These are phyloP conservation scores for Fomitopsis serialis DNA, from an alignment of 768 basidiomycete genomes.

Conservation along the genomic window DNA sequence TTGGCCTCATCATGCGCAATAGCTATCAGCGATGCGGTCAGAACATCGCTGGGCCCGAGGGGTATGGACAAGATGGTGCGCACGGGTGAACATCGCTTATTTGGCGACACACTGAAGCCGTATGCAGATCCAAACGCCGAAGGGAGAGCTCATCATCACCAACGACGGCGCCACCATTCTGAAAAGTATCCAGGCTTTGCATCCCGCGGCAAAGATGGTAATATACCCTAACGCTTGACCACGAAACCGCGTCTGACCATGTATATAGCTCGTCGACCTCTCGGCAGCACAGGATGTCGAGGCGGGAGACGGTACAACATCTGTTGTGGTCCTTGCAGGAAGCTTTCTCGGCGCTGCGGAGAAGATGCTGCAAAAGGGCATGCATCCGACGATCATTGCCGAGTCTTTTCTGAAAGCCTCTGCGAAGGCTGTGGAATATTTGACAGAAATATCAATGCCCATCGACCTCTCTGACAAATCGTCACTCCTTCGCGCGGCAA, in stretches of 20 bases:
- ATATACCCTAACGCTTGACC: neutral
- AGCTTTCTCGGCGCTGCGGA: constrained; percentile 91
- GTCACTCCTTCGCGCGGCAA: constrained; percentile 85
- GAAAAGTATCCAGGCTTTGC: constrained; percentile 90
- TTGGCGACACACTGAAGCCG: neutral
- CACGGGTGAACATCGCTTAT: neutral
- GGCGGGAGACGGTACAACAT: constrained; percentile 97
- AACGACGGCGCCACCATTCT: constrained; percentile 99
- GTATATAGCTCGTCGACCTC: constrained; percentile 83
- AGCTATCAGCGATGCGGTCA: constrained; percentile 97
- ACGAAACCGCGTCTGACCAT: neutral
- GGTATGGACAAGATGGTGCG: constrained; percentile 99
- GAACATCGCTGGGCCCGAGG: constrained; percentile 92
- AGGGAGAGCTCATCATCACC: constrained; percentile 96
- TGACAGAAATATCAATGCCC: constrained; percentile 88
- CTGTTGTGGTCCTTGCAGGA: constrained; percentile 95
- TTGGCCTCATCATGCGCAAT: too few relatives aligned
- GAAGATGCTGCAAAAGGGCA: constrained; percentile 94
- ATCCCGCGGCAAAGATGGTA: constrained; percentile 98
- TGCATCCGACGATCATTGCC: constrained; percentile 95
- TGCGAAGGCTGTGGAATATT: constrained; percentile 86
- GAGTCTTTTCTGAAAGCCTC: constrained; percentile 94
- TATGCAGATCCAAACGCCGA: constrained; percentile 88
- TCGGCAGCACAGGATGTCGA: constrained; percentile 98
- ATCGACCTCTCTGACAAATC: constrained; percentile 87